Conservation (phyloP, 441 rosid genomes). For the Hypseocharis bilobata region DNA sequence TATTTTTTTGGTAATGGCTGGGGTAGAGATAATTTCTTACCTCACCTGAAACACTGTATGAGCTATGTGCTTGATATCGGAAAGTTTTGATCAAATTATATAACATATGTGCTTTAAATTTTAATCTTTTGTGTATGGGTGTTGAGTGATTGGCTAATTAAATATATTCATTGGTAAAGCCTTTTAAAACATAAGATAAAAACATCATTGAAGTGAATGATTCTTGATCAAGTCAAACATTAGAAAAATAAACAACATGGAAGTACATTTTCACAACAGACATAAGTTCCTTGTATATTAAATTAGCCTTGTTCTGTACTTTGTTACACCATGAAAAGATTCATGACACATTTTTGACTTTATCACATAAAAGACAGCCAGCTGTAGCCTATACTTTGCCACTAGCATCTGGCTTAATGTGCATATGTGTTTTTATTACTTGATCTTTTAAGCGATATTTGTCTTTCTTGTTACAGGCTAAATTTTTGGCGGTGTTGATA, state of each 20-base stretch:
- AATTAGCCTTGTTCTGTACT: background rate
- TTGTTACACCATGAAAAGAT: background rate
- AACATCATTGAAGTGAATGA: background rate
- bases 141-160: background rate
- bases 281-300: background rate
- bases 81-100: background rate
- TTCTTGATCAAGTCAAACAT: background rate
- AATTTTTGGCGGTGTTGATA: constrained; percentile 66
- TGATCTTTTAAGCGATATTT: constrained; percentile 19
- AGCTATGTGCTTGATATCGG: background rate
- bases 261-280: background rate
- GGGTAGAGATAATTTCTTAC: background rate
- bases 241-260: too few relatives aligned
- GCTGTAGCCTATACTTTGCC: background rate
- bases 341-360: background rate
- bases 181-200: background rate
- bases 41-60: background rate
- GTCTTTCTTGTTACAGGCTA: constrained; percentile 53
- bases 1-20: background rate
- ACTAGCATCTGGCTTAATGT: background rate
- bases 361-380: background rate
- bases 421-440: background rate
- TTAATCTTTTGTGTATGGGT: background rate
- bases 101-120: background rate
- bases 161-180: background rate